Evolutionary conservation across 305 asterid species (phyloP).

Genomic region (Solanum hybrid): DNA sequence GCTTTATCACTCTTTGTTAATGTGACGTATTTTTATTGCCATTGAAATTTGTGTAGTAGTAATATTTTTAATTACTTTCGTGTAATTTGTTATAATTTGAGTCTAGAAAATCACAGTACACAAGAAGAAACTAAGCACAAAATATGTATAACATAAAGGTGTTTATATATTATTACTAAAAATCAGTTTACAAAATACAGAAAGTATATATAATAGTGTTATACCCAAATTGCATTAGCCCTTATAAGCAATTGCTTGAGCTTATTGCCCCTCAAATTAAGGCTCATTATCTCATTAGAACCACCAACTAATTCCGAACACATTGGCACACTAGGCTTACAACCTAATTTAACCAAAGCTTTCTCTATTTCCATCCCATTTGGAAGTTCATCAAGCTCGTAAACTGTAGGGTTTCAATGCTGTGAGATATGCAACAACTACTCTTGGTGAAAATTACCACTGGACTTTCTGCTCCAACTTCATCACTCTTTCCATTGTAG

Average conservation of each 20-base stretch:
- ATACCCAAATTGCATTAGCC: not conserved
- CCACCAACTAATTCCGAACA: not conserved
- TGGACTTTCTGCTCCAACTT: not conserved
- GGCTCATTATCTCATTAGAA: not conserved
- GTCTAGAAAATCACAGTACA: not conserved
- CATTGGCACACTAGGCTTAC: not conserved
- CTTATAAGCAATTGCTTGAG: not conserved
- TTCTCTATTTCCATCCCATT: not conserved
- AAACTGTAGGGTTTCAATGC: not conserved
- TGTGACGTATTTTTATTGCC: no score
- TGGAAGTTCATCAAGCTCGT: not conserved
- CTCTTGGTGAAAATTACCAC: not conserved
- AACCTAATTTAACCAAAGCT: not conserved
- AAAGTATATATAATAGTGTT: not conserved
- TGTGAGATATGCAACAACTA: not conserved
- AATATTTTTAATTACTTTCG: no score
- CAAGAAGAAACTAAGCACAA: not conserved
- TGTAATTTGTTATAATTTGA: not conserved
- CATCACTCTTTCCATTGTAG: not conserved
- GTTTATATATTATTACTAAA: not conserved
- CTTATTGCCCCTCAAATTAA: not conserved
- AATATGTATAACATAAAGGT: not conserved
- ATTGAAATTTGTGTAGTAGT: no score
- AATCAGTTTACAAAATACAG: not conserved
- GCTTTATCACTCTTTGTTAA: no score